These are phyloP conservation scores for Pulveroboletus sp. DNA, from an alignment of 768 basidiomycete genomes.

Conservation along the genomic window DNA sequence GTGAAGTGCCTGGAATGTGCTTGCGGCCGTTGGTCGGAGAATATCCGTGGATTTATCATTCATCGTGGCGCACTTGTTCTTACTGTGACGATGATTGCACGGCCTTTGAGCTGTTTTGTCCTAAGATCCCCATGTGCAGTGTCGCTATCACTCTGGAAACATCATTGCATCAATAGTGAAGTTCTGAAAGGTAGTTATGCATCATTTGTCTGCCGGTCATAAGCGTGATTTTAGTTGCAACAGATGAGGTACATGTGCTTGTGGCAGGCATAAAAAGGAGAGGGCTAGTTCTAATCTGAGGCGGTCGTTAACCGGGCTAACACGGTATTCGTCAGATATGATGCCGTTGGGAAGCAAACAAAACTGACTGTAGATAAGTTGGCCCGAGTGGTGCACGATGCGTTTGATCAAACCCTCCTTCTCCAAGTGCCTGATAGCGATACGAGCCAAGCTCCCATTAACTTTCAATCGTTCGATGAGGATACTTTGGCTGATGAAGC, in stretches of 20 bases:
- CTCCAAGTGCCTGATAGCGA: conserved; percentile 89
- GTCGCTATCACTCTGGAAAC: too few relatives aligned
- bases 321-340: conserved; percentile 3
- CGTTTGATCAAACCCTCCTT: conserved; percentile 92
- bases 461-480: conserved; percentile 98
- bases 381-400: conserved; percentile 92
- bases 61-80: too few relatives aligned
- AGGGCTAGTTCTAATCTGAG: conserved; percentile 33
- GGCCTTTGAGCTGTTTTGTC: too few relatives aligned
- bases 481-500: conserved; percentile 95
- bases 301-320: conserved; percentile 43
- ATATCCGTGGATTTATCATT: too few relatives aligned
- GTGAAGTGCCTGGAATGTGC: too few relatives aligned
- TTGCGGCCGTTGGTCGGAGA: too few relatives aligned
- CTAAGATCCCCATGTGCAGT: too few relatives aligned
- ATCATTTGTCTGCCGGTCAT: conserved; percentile 18
- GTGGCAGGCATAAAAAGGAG: conserved; percentile 22
- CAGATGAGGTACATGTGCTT: conserved; percentile 36
- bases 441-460: conserved; percentile 89
- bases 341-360: background rate
- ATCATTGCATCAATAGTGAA: too few relatives aligned
- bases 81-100: too few relatives aligned
- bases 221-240: conserved; percentile 30
- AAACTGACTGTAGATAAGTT: conserved; percentile 91
- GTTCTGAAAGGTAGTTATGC: too few relatives aligned